Evolutionary conservation across 1,284 basidiomycete genomes (phyloP).

Genomic region (Trichosporon sp.): DNA sequence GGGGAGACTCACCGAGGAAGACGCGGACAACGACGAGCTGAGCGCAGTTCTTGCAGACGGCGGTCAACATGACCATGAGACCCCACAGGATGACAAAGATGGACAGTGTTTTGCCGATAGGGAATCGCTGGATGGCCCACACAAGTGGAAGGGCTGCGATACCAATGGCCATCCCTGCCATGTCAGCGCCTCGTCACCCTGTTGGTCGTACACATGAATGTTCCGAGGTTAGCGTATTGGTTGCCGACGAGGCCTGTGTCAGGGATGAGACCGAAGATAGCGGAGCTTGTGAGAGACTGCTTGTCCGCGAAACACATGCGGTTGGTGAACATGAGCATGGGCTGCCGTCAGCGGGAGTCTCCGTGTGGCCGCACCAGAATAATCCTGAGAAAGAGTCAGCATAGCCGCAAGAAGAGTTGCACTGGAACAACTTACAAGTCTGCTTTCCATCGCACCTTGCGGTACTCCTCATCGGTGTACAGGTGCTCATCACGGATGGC

Average conservation of each 20-base stretch:
- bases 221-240: conserved; percentile 30
- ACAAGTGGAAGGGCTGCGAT: conserved; percentile 35
- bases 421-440: not conserved
- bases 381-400: not conserved
- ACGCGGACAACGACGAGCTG: conserved; percentile 35
- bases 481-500: conserved; percentile 19
- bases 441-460: not conserved
- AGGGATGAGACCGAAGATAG: conserved; percentile 20
- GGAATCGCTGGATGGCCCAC: conserved; percentile 38
- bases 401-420: not conserved
- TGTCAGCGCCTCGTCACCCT: not conserved
- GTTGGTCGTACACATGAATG: conserved; percentile 32
- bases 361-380: not conserved
- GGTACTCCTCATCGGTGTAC: conserved; percentile 8
- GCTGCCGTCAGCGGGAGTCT: not conserved
- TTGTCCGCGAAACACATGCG: conserved; percentile 21
- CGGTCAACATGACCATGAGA: conserved; percentile 32
- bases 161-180: conserved; percentile 31
- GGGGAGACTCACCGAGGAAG: conserved; percentile 34
- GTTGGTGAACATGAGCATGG: conserved; percentile 17
- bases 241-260: conserved; percentile 27
- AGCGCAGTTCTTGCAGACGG: conserved; percentile 38
- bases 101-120: conserved; percentile 35
- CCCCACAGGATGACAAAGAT: conserved; percentile 34
- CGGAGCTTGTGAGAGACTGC: conserved; percentile 13